Evolutionary conservation across 768 basidiomycete genomes (phyloP).

Genomic region (Mycena galericulata): DNA sequence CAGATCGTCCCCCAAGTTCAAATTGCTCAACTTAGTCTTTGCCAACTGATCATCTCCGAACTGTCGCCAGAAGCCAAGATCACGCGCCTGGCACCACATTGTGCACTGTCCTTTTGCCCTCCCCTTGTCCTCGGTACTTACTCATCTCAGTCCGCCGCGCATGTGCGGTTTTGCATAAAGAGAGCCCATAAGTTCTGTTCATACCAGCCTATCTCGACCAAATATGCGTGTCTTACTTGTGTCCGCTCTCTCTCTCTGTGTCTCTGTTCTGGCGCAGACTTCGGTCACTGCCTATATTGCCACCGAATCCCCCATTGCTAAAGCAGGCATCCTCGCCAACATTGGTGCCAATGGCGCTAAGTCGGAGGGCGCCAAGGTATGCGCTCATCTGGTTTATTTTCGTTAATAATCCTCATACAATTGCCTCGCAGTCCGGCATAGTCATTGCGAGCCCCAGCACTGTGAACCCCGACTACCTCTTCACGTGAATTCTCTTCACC

Average conservation of each 20-base stretch:
- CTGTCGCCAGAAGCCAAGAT: no score
- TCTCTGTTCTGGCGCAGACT: constrained; percentile 43
- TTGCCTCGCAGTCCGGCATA: constrained; percentile 58
- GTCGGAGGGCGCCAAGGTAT: constrained; percentile 65
- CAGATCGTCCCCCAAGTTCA: no score
- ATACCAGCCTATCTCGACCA: no score
- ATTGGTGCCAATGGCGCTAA: constrained; percentile 71
- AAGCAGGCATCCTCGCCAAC: constrained; percentile 77
- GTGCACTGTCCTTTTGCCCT: no score
- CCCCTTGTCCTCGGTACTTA: no score
- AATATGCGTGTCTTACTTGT: constrained; percentile 50
- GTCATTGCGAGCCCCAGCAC: constrained; percentile 71
- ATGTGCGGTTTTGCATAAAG: no score
- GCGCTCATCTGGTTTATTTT: constrained; percentile 42
- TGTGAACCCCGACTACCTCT: constrained; percentile 72
- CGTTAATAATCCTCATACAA: constrained; percentile 17
- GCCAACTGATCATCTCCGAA: no score
- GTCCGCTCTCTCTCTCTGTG: constrained; percentile 43
- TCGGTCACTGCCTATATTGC: constrained; percentile 63
- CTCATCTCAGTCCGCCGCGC: no score
- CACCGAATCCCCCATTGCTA: constrained; percentile 69
- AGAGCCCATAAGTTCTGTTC: no score
- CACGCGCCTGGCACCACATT: no score
- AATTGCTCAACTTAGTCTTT: no score
- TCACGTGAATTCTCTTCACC: no score